A percentile compares a stretch with the other conserved stretches of the same genome.
These are phyloP conservation scores for Phytophthora sojae DNA, from an alignment of 352 stramenopile species.

Conservation along the genomic window DNA sequence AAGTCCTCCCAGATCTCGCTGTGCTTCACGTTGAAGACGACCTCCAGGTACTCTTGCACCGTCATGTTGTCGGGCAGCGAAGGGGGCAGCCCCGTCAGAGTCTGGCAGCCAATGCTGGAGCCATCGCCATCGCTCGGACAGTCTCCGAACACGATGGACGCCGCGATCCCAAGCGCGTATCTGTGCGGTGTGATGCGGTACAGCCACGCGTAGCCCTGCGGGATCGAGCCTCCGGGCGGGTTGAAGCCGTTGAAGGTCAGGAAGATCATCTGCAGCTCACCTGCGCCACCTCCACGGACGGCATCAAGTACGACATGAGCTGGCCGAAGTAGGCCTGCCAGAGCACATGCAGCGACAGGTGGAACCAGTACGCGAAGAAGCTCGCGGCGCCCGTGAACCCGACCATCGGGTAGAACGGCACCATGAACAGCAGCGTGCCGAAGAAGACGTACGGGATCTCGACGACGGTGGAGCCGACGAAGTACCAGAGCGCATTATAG, in stretches of 20 bases:
- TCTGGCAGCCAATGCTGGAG: constrained; percentile 37
- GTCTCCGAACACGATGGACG: constrained; percentile 21
- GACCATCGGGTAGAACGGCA: constrained; percentile 25
- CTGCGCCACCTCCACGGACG: constrained; percentile 55
- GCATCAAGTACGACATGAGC: constrained; percentile 35
- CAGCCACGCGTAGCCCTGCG: constrained; percentile 23
- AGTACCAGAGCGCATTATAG: constrained; percentile 39
- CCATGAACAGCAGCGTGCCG: constrained; percentile 24
- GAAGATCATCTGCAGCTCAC: constrained; percentile 39
- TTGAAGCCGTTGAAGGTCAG: constrained; percentile 33
- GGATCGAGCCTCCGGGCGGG: constrained; percentile 11
- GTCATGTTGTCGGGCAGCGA: constrained; percentile 33
- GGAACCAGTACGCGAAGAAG: constrained; percentile 28
- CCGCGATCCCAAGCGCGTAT: constrained; percentile 14
- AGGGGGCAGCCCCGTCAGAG: constrained; percentile 36
- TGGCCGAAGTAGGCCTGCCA: constrained; percentile 31
- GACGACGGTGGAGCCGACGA: constrained; percentile 21
- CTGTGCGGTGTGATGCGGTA: constrained; percentile 30
- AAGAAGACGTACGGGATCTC: constrained; percentile 17
- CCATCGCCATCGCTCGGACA: constrained; percentile 32
- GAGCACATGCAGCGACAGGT: constrained; percentile 27
- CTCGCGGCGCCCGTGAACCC: constrained; percentile 24
- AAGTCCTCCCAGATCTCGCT: constrained; percentile 37
- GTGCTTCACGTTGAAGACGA: constrained; percentile 48
- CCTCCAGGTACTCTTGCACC: constrained; percentile 44